Evolutionary conservation across 2,329 filamentous ascomycete genomes (phyloP), one percentile per base, ranked within the genome.

Genomic region (Penicillium sp.): DNA sequence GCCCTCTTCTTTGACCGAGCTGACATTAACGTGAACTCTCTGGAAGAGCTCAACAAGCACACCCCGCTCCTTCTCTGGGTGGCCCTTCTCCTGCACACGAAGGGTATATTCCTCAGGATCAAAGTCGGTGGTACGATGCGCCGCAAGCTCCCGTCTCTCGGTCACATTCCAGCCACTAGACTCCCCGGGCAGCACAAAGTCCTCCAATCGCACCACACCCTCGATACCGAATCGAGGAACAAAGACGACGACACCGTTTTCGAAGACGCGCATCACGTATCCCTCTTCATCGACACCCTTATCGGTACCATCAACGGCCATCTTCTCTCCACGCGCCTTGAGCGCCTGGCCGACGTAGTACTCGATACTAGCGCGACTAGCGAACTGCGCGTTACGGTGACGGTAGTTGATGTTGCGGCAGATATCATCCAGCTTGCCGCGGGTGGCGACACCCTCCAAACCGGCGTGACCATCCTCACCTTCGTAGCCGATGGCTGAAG

Each of bases 341-440:
- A 99, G 87, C 13, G 93, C 92, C 78, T 99, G 95, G 0, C 95
- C 95, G 49, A 99, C 95, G 73, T 98, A 99, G 79, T 98, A 99
- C 67, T 96, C 93, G 62, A 99, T 93, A 66, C 90, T 95, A 26
- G 95, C 93, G 58, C 95, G 88, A 35, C 93, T 93, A 3, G 95
- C 95, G 77, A 96, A 89, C 77, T 99, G 95, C 31, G 95, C 95
- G 75, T 99, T 99, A 70, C 95, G 91, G 76, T 99, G 95, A 8
- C 95, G 88, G 57, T 95, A 88, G 75, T 99, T 99, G 84, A 99
- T 97, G 79, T 99, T 99, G 76, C 92, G 93, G 84, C 95, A 98
- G 25, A 99, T 91, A 56, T 88, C 90, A 76, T 98, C 93, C 55
- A 99, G 87, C 66, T 92, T 91, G 64, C 87, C 86, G 62, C 92